Evolutionary conservation across 129 eudicot genomes (phyloP).

Genomic region (Apium graveolens): DNA sequence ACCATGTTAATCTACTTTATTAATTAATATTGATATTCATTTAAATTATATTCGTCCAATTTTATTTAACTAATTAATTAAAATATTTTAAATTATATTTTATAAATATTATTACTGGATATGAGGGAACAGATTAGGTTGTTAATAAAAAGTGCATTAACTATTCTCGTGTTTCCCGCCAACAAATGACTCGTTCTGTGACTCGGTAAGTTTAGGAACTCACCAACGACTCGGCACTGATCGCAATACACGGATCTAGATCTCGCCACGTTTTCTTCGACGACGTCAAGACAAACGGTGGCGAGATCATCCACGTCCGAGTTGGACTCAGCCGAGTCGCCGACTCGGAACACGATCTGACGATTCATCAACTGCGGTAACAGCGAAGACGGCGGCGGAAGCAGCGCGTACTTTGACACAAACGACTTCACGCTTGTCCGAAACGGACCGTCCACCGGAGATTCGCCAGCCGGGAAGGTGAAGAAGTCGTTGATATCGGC

Average conservation of each 20-base stretch:
- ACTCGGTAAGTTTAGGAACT: constrained; percentile 31
- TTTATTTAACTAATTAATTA: not conserved
- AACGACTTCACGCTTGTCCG: constrained; percentile 48
- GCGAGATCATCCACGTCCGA: constrained; percentile 22
- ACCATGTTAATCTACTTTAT: not conserved
- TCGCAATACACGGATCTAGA: constrained; percentile 89
- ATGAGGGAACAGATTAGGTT: not conserved
- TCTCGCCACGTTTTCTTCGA: constrained; percentile 83
- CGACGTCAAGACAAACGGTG: constrained; percentile 65
- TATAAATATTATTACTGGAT: not conserved
- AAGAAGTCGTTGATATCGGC: constrained; percentile 80
- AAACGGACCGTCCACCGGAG: constrained; percentile 41
- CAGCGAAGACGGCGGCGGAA: constrained; percentile 71
- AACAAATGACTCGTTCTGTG: constrained; percentile 9
- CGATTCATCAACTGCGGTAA: constrained; percentile 72
- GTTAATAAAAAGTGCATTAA: not conserved
- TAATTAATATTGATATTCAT: no score
- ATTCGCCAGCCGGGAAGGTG: constrained; percentile 55
- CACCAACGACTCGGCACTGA: constrained; percentile 99
- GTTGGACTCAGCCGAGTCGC: constrained; percentile 29
- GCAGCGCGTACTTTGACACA: constrained; percentile 57
- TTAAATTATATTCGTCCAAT: not conserved
- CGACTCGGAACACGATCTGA: constrained; percentile 80
- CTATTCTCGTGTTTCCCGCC: constrained; percentile 15
- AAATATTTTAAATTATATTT: not conserved